Percentiles rank a stretch among this genome's conserved stretches.
Evolutionary conservation across 352 stramenopile species (phyloP).

Genomic region (Globisporangium orthogonon): DNA sequence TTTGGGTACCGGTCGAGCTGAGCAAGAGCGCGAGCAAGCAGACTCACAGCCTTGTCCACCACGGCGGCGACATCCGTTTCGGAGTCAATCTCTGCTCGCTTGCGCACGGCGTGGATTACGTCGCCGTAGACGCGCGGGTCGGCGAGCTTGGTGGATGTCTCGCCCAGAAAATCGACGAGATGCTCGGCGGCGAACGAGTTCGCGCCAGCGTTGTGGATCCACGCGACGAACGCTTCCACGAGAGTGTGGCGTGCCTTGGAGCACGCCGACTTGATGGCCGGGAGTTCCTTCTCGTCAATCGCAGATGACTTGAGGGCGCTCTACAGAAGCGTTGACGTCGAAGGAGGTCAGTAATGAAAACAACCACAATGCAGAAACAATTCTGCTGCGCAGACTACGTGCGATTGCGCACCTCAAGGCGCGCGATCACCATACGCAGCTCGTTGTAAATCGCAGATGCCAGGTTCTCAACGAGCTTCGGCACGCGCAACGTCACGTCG

Average conservation of each 20-base stretch:
- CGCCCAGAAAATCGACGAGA: conserved; percentile 41
- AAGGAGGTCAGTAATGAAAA: not conserved
- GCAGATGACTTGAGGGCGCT: conserved; percentile 23
- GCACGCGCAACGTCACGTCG: conserved; percentile 38
- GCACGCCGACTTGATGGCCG: conserved; percentile 41
- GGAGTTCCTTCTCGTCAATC: conserved; percentile 27
- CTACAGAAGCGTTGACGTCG: conserved; percentile 3
- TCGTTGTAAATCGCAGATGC: conserved; percentile 29
- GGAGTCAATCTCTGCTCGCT: conserved; percentile 11
- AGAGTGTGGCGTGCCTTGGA: conserved; percentile 51
- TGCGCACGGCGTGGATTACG: conserved; percentile 29
- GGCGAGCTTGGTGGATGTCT: conserved; percentile 56
- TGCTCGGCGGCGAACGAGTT: conserved; percentile 20
- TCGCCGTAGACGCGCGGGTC: conserved; percentile 71
- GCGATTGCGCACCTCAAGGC: conserved; percentile 35
- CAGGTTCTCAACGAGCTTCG: conserved; percentile 17
- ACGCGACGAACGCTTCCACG: conserved; percentile 58
- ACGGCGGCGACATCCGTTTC: conserved; percentile 19
- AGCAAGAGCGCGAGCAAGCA: conserved; percentile 37
- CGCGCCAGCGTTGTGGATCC: conserved; percentile 46
- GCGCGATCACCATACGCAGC: conserved; percentile 44
- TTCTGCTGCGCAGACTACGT: too few species aligned
- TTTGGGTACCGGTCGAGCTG: conserved; percentile 76
- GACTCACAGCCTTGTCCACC: conserved; percentile 20
- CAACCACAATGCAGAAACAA: too few species aligned